Evolutionary conservation across 2,329 filamentous ascomycete species (phyloP), one percentile per base, ranked within the genome.

Genomic region (Fusarium sp.): DNA sequence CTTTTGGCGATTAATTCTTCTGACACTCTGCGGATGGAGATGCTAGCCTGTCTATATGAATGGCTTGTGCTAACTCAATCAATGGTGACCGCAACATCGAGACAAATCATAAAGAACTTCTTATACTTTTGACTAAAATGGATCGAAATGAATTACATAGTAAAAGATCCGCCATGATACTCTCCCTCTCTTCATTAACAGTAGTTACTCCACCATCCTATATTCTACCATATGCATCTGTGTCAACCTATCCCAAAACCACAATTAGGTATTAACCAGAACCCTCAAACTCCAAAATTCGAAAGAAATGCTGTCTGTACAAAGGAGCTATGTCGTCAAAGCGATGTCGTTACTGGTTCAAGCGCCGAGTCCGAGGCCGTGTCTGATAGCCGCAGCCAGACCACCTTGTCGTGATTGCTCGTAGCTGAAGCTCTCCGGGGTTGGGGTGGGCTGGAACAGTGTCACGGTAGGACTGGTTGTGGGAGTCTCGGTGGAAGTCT

Each of bases 211-310:
- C 55, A 55, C 53, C 29, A 6, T 47, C 59, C 18, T 38, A 34
- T 66, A 62, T 56, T 55, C 47, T 30, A 34, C 30, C 46, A 54
- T 53, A 57, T 61, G 22, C 57, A 49, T 54, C 29, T 56, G 61
- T 74, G 43, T 58, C 49, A 53, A 56, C 30, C 34, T 43, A 34
- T 46, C 27, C 46, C 25, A 6, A 49, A 24, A 6, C 63, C 57
- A 29, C 27, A 45, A 70, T 71, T 70, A 69, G 61, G 43, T 70
- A 70, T 70, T 67, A 59, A 65, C 38, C 25, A 51, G 29, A 58
- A 71, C 52, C 56, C 34, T 48, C 44, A 65, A 71, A 63, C 65
- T 63, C 69, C 69, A 34, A 59, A 60, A 46, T 22, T 22, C 38
- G 68, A 58, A 29, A 56, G 51, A 12, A 58, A 67, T 66, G 48